A percentile compares a stretch with the other conserved stretches of the same genome.
phyloP scores from a whole-genome alignment of 2,329 filamentous ascomycete species.

The Cucurbitaria berberidis region DNA sequence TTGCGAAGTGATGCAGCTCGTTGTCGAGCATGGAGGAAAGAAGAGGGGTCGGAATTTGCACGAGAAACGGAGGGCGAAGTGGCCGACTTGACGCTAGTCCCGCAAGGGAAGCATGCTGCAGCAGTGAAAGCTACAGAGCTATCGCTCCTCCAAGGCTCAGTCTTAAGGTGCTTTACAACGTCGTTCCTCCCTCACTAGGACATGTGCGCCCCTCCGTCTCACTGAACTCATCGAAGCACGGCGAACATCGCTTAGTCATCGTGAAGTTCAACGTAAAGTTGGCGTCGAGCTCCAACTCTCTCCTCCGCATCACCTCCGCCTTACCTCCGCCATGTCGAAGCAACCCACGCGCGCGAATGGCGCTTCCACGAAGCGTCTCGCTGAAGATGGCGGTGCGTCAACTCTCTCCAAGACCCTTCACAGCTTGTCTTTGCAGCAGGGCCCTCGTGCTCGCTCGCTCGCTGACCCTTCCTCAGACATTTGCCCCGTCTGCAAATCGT shows the following conservation, averaged over 20 bases:
- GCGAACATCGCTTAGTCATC: constrained; percentile 20
- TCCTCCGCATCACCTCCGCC: too few species aligned
- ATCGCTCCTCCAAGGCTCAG: too few species aligned
- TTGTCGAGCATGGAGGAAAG: constrained; percentile 1
- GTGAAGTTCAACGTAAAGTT: background rate
- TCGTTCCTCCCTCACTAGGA: background rate
- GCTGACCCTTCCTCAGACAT: constrained; percentile 64
- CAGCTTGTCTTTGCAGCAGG: constrained; percentile 37
- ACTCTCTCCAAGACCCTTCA: constrained; percentile 39
- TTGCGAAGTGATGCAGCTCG: constrained; percentile 2
- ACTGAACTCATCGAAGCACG: background rate
- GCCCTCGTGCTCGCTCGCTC: constrained; percentile 14
- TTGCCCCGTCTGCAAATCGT: constrained; percentile 97
- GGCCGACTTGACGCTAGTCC: constrained; percentile 27
- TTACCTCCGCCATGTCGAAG: constrained; percentile 44
- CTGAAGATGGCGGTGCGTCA: constrained; percentile 49
- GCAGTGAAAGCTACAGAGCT: background rate
- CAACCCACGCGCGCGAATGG: constrained; percentile 34
- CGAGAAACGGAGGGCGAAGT: constrained; percentile 4
- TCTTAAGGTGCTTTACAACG: too few species aligned
- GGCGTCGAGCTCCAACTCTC: constrained; percentile 1
- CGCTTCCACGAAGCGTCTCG: constrained; percentile 34
- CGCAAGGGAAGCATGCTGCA: constrained; percentile 17
- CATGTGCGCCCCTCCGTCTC: background rate
- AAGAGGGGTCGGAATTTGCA: constrained; percentile 13